Conservation (phyloP, 495 filamentous ascomycete genomes). For the Lindgomyces ingoldianus region DNA sequence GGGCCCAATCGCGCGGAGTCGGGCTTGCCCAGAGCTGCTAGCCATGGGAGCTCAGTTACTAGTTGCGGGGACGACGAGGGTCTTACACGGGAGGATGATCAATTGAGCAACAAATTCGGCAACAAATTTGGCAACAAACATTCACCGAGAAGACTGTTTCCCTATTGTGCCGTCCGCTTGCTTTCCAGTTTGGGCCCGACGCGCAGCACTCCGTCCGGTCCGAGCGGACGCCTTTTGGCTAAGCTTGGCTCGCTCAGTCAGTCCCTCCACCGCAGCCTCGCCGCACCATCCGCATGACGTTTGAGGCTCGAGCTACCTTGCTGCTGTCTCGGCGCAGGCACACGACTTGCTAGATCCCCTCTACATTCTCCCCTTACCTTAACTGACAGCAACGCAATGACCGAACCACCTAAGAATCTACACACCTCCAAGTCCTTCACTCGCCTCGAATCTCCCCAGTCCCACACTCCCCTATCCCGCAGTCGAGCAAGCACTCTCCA, state of each 20-base stretch:
- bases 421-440: conserved; percentile 57
- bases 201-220: not conserved
- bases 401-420: conserved; percentile 43
- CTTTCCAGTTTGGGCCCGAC: not conserved
- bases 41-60: too few species aligned
- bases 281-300: conserved; percentile 35
- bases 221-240: not conserved
- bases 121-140: too few species aligned
- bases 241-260: not conserved
- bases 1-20: not conserved
- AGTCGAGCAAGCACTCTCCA: conserved; percentile 67
- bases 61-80: too few species aligned
- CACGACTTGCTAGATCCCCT: conserved; percentile 3
- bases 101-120: too few species aligned
- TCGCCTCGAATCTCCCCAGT: conserved; percentile 51
- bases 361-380: not conserved
- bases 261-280: not conserved
- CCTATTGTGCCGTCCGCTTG: not conserved
- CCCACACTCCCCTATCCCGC: conserved; percentile 47
- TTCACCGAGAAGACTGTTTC: not conserved
- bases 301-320: conserved; percentile 8
- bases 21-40: not conserved
- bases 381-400: conserved; percentile 29
- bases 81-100: too few species aligned
- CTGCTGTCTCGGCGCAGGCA: conserved; percentile 18